phyloP scores from a whole-genome alignment of 2,329 filamentous ascomycete species.

The Fusarium marasasianum region DNA sequence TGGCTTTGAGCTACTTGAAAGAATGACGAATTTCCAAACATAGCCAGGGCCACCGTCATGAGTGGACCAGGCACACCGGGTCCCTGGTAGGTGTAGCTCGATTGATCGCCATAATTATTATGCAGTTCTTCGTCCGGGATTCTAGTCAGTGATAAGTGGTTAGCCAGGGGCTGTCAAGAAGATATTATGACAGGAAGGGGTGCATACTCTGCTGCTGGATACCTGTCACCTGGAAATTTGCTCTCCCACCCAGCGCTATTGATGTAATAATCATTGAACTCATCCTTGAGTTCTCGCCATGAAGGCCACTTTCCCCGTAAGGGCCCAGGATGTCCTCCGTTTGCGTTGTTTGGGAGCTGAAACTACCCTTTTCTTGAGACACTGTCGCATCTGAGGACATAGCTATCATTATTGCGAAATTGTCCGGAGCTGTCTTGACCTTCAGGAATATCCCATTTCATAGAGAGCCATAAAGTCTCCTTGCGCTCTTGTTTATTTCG shows the following conservation, averaged over 20 bases:
- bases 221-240: not conserved
- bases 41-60: conserved; percentile 12
- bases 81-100: not conserved
- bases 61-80: conserved; percentile 1
- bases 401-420: not conserved
- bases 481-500: conserved; percentile 15
- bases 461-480: conserved; percentile 10
- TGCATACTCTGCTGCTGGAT: not conserved
- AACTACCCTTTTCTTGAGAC: conserved; percentile 28
- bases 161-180: not conserved
- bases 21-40: conserved; percentile 13
- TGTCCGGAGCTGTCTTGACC: not conserved
- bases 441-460: not conserved
- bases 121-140: not conserved
- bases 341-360: conserved; percentile 17
- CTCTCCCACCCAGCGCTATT: too few relatives aligned
- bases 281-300: not conserved
- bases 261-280: not conserved
- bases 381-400: conserved; percentile 2
- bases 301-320: conserved; percentile 12
- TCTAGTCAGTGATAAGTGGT: not conserved
- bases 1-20: not conserved
- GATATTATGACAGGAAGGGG: not conserved
- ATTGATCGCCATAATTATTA: too few relatives aligned
- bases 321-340: not conserved